Base-by-base conservation (phyloP, 2,329 filamentous ascomycete genomes). In the Aspergillus sp. region DNA sequence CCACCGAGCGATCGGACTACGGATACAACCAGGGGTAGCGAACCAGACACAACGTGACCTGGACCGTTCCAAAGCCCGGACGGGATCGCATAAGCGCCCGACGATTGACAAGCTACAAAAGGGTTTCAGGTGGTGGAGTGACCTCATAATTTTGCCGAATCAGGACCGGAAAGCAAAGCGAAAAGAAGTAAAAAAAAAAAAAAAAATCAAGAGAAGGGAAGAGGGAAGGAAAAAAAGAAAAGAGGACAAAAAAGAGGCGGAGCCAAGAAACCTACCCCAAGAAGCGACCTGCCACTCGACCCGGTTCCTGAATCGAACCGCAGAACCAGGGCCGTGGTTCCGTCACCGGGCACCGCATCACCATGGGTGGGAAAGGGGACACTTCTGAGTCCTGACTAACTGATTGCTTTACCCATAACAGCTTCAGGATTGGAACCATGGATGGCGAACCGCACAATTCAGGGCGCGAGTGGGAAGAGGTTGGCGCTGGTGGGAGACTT, bases 11-110 rank as follows among this genome's bases (percentile, higher is more conserved):
- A 54, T 54, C 52, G 41, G 41, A 42, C 39, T 42, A 42, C 39
- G 39, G 30, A 44, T 13, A 44, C 52, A 17, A 54, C 38, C 41
- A 41, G 23, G 17, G 36, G 55, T 21, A 21, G n/a, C 55, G 44
- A 57, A 50, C 42, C 44, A 57, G 47, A 17, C 52, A 39, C 55
- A 57, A 57, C 55, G 55, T 57, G 55, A 57, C 44, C 55, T 57
- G 55, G 47, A 57, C 55, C 47, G 47, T 57, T 57, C 55, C 47
- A 57, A 50, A 25, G 39, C 25, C 39, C 53, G 53, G 52, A 25
- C 53, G 39, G 53, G 25, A 55, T 55, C 23, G 53, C 39, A 47
- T 27, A 36, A 55, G 53, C 53, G 53, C 53, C 53, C 53, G 25
- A 32, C 36, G 23, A 48, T 55, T 44, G 53, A 55, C 53, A 55